Conservation (phyloP, 345 rosid species). For the Erysimum cheiranthoides region DNA sequence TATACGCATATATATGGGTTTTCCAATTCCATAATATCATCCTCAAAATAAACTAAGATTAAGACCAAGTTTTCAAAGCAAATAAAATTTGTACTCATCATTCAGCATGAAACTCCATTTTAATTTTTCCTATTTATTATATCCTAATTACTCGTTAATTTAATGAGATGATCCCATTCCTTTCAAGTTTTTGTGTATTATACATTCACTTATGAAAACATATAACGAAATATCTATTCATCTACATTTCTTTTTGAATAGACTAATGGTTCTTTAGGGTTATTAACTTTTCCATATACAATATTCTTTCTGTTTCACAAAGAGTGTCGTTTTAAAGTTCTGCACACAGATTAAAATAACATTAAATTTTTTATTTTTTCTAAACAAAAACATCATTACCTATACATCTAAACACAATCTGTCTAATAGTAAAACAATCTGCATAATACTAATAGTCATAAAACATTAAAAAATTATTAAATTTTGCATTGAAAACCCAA, state of each 20-base stretch:
- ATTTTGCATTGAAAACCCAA: too few relatives aligned
- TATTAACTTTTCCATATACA: neutral
- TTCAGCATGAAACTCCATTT: conserved; percentile 6
- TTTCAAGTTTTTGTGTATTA: neutral
- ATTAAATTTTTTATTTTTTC: too few relatives aligned
- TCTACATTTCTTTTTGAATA: neutral
- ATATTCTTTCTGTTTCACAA: too few relatives aligned
- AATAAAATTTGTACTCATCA: neutral
- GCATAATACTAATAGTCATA: too few relatives aligned
- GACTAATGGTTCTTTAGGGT: neutral
- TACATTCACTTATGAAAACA: neutral
- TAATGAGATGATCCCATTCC: neutral
- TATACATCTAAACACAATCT: too few relatives aligned
- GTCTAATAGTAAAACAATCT: too few relatives aligned
- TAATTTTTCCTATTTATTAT: neutral
- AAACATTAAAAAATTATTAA: too few relatives aligned
- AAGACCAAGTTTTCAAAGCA: neutral
- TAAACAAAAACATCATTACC: too few relatives aligned
- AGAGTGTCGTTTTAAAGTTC: too few relatives aligned
- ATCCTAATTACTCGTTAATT: neutral
- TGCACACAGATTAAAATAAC: too few relatives aligned
- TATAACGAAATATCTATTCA: neutral
- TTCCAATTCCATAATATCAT: too few relatives aligned
- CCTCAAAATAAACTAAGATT: conserved; percentile 1
- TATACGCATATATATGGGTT: neutral